phyloP scores from a whole-genome alignment of 257 asterid genomes.

The Fraxinus quadrangulata region DNA sequence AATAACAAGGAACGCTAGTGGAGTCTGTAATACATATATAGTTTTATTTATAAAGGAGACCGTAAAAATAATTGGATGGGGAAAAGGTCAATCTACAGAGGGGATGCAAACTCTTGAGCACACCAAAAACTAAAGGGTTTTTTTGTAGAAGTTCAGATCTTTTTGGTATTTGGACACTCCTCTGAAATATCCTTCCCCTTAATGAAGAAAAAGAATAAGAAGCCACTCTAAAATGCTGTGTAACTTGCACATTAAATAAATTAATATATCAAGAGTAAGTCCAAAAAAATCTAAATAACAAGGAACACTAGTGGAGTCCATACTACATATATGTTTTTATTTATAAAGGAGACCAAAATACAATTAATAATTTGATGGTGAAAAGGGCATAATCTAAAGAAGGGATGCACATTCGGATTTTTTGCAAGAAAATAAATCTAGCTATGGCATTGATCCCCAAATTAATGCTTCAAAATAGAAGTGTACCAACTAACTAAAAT shows the following conservation, averaged over 20 bases:
- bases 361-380: neutral
- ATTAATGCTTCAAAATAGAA: constrained; percentile 2
- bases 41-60: neutral
- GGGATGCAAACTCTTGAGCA: neutral
- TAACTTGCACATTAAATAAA: neutral
- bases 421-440: constrained; percentile 7
- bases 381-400: neutral
- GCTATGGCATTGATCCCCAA: constrained; percentile 11
- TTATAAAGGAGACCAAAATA: neutral
- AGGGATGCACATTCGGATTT: neutral
- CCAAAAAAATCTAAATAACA: neutral
- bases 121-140: neutral
- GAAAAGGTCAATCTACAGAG: no score
- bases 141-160: neutral
- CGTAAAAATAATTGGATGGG: neutral
- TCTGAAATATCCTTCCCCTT: neutral
- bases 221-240: neutral
- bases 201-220: neutral
- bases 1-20: neutral
- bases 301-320: neutral
- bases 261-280: neutral
- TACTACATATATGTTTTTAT: neutral
- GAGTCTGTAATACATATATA: neutral
- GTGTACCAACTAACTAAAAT: constrained; percentile 8
- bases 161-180: neutral